Evolutionary conservation across 108 stramenopile species (phyloP), one percentile per base, ranked within the genome.

Genomic region (Cyclotella cryptica): DNA sequence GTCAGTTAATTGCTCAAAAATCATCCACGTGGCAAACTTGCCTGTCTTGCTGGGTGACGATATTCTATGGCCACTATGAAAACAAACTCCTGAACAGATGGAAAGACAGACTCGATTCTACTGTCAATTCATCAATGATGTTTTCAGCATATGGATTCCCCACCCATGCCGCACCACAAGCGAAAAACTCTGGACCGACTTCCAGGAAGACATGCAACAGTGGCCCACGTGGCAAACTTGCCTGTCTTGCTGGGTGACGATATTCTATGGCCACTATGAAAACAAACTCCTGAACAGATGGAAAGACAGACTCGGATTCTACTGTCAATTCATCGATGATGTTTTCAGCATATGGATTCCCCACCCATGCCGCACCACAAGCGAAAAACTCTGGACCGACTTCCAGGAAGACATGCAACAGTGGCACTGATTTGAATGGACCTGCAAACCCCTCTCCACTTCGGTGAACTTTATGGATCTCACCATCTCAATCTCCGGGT

Each of bases 301-400:
- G 47, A 24, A 26, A 30, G 15, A 8, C 0, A 1, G 8, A 12
- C 13, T 70, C n/a, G n/a, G n/a, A n/a, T n/a, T n/a, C n/a, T n/a
- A n/a, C n/a, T n/a, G n/a, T n/a, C n/a, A n/a, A n/a, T n/a, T n/a
- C n/a, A n/a, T n/a, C n/a, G n/a, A n/a, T n/a, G n/a, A n/a, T n/a
- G n/a, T n/a, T n/a, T n/a, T 81, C 14, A 75, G 68, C 0, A 49
- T 81, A 24, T 81, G 80, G 80, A 18, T 77, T 0, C 51, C 53
- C 21, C 66, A 75, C 14, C 42, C 55, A 7, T 17, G 30, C 17
- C 57, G 55, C 12, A 44, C 10, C 10, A 12, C 0, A 15, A 57
- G 77, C 21, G 60, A n/a, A 0, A 11, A 62, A 18, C 63, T 64
- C 8, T 81, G 69, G 75, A 7, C 19, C 44, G 30, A 35, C 0